Conservation (phyloP, 805 yeast species). For the Suhomyces faveliae region DNA sequence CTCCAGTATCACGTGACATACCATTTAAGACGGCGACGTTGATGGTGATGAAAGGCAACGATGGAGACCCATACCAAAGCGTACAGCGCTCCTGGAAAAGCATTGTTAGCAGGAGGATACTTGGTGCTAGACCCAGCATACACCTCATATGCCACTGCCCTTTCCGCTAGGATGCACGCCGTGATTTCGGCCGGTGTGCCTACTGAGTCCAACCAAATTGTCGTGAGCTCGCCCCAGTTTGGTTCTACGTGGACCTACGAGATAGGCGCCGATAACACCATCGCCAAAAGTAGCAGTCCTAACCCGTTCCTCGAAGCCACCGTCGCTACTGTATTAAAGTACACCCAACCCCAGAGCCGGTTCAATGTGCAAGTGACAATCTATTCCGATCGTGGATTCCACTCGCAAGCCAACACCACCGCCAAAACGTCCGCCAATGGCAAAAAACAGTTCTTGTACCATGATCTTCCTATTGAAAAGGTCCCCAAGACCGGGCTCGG, state of each 20-base stretch:
- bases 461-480: constrained; percentile 54
- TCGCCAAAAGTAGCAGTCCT: neutral
- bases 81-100: constrained; percentile 95
- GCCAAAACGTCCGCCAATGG: constrained; percentile 35
- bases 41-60: neutral
- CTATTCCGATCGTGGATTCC: constrained; percentile 86
- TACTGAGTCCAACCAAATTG: constrained; percentile 23
- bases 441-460: constrained; percentile 54
- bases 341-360: constrained; percentile 36
- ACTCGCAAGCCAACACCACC: constrained; percentile 60
- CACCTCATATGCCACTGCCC: constrained; percentile 77
- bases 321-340: constrained; percentile 53
- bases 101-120: constrained; percentile 92
- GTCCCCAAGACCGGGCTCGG: constrained; percentile 96
- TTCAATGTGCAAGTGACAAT: constrained; percentile 53
- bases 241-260: constrained; percentile 58
- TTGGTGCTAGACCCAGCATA: constrained; percentile 79
- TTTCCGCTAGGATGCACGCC: constrained; percentile 89
- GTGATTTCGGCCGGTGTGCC: constrained; percentile 32
- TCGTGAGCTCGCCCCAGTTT: constrained; percentile 76
- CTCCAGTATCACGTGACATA: neutral
- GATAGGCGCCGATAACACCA: constrained; percentile 27
- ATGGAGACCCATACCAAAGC: constrained; percentile 31
- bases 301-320: constrained; percentile 80
- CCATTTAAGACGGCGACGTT: neutral